These are phyloP conservation scores for Tulasnella sp. DNA, from an alignment of 768 basidiomycete species.

Conservation along the genomic window DNA sequence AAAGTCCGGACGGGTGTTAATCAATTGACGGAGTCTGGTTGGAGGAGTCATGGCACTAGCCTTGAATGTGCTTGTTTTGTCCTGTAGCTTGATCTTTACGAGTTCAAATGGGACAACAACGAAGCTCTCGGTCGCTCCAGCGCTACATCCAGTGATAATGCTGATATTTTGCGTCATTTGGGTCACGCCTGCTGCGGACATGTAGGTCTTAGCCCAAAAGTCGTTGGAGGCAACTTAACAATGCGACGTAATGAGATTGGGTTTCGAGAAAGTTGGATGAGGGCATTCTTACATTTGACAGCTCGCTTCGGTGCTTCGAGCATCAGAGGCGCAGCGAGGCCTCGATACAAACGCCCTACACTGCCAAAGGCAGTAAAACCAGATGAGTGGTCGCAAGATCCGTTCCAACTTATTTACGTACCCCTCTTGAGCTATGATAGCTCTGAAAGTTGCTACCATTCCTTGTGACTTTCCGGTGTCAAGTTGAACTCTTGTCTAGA, in stretches of 20 bases:
- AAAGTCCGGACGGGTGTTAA: no score
- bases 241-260: slow-evolving; percentile 14
- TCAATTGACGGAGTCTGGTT: no score
- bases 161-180: slow-evolving; percentile 88
- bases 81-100: slow-evolving; percentile 87
- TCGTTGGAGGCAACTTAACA: slow-evolving; percentile 77
- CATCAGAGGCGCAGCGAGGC: slow-evolving; percentile 88
- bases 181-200: slow-evolving; percentile 45
- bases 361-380: slow-evolving; percentile 29
- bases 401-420: slow-evolving; percentile 27
- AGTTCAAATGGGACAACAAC: slow-evolving; percentile 91
- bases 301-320: slow-evolving; percentile 98
- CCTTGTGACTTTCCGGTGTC: slow-evolving; percentile 72
- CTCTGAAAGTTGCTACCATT: slow-evolving; percentile 66
- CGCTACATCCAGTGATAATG: slow-evolving; percentile 79
- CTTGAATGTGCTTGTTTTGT: slow-evolving; percentile 78
- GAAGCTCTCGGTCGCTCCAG: slow-evolving; percentile 92
- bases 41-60: no score
- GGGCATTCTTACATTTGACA: slow-evolving; percentile 42
- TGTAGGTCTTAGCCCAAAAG: slow-evolving; percentile 84
- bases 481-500: slow-evolving; percentile 97
- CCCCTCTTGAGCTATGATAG: slow-evolving; percentile 88
- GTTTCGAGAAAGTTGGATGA: slow-evolving; percentile 3
- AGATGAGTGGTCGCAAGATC: neutral
- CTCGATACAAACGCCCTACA: slow-evolving; percentile 75